A percentile compares a stretch with the other conserved stretches of the same genome.
Evolutionary conservation across 148 eudicot species (phyloP).

Genomic region (Tetragonia tetragonoides): DNA sequence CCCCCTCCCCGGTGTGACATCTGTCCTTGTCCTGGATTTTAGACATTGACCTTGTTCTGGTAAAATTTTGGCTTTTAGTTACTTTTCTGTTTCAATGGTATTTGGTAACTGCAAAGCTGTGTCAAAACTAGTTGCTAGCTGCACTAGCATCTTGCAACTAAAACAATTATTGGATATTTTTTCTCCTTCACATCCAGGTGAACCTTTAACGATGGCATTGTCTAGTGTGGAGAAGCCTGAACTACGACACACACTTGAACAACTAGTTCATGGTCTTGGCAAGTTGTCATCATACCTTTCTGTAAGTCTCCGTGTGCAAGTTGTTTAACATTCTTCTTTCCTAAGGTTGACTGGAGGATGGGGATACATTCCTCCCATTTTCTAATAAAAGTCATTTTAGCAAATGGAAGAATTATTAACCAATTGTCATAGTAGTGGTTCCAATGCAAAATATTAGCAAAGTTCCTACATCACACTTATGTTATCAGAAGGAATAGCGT

Average conservation of each 20-base stretch:
- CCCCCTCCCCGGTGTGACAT: no score
- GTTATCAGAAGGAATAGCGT: no score
- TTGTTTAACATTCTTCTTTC: not conserved
- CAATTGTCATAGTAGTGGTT: no score
- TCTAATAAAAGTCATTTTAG: no score
- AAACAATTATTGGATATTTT: not conserved
- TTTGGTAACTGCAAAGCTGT: not conserved
- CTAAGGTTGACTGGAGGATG: not conserved
- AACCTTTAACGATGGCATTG: slow-evolving; percentile 14
- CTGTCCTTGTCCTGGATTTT: no score
- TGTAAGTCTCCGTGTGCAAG: slow-evolving; percentile 20
- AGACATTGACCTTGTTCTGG: no score
- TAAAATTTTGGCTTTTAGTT: no score
- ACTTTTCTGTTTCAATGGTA: no score
- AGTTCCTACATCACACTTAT: no score
- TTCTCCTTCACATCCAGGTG: slow-evolving; percentile 10
- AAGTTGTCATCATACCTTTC: slow-evolving; percentile 33
- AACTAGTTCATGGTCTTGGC: slow-evolving; percentile 27
- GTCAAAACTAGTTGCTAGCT: not conserved
- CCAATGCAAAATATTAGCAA: no score
- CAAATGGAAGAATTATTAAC: no score
- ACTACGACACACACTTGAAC: slow-evolving; percentile 7
- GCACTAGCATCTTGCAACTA: slow-evolving; percentile 4
- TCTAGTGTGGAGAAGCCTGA: slow-evolving; percentile 11
- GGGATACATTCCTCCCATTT: no score